Base-by-base conservation (phyloP, 495 filamentous ascomycete species). In the Penicillium simplicissimum region DNA sequence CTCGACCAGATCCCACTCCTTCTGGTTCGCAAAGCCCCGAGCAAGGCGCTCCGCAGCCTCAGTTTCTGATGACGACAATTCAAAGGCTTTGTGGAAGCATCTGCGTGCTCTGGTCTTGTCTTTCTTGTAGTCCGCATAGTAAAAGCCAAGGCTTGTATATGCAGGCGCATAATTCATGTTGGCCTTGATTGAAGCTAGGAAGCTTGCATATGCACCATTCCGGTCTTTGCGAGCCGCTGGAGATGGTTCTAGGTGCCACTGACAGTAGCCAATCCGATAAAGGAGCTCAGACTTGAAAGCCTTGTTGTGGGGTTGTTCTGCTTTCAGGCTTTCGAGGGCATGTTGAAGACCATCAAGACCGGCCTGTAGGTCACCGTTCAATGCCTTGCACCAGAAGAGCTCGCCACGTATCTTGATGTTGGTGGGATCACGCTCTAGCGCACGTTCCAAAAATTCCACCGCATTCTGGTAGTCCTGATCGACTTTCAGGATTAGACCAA, bases 81-180 rank as follows among this genome's bases (percentile, higher is more conserved):
- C 95, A 52, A 99, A 94, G 0, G 95, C 95, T 71, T 97, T 97
- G 67, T 97, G 91, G 67, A 98, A 99, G 71, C 95, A 98, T 66
- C 88, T 88, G 13, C 90, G 84, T 21, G 93, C 92, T 66, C 95
- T 81, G 62, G 85, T 87, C 72, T 87, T 91, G 75, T 98, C 94
- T 61, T 86, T 90, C 59, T 85, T 87, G 64, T 97, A 96, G 63
- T 97, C 96, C 11, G 87, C 87, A 69, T 96, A 99, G 76, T 88
- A 99, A n/a, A 94, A 78, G n/a, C 95, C 95, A 10, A 99, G 85
- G 57, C 86, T 93, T 0, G 93, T 96, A 76, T 97, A 99, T 0
- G 95, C 87, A 4, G 95, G 93, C 2, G 95, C 94, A 73, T 85
- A 95, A 67, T 91, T 97, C 71, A 95, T 82, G 67, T 97, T 94